A percentile compares a stretch with the other conserved stretches of the same genome.
Evolutionary conservation across 176 grass and related monocot genomes (phyloP).

Genomic region (Rhynchospora tenuis): DNA sequence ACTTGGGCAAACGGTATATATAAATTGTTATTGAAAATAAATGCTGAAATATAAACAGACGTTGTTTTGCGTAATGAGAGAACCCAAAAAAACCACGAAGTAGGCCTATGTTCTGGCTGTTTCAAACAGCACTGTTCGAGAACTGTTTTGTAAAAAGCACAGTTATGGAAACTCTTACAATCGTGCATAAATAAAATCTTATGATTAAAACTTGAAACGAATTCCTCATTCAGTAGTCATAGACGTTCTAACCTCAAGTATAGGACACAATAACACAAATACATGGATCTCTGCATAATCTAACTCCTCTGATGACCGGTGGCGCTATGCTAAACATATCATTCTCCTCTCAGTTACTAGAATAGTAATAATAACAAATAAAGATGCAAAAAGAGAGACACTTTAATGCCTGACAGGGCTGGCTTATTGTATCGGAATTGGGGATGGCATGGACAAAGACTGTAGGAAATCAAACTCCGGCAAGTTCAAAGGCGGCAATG

Average conservation of each 20-base stretch:
- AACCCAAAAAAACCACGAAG: not conserved
- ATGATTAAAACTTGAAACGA: not conserved
- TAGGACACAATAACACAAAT: too few species aligned
- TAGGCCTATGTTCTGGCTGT: not conserved
- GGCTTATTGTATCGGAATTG: constrained; percentile 33
- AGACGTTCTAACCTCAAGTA: not conserved
- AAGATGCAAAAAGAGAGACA: not conserved
- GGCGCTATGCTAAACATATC: not conserved
- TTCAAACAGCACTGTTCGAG: not conserved
- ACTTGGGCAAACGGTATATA: not conserved
- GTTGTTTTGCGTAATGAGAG: too few species aligned
- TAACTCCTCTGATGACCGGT: not conserved
- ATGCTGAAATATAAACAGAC: not conserved
- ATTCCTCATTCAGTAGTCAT: not conserved
- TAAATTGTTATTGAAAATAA: not conserved
- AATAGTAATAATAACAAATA: not conserved
- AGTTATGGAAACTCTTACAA: not conserved
- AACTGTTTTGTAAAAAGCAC: not conserved
- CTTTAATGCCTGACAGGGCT: not conserved
- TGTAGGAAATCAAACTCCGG: constrained; percentile 34
- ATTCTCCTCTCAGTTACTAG: not conserved
- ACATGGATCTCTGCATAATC: too few species aligned
- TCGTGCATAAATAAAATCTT: not conserved
- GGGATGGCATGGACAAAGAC: constrained; percentile 33
- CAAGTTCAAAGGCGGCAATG: constrained; percentile 43